A percentile compares a stretch with the other conserved stretches of the same genome.
Conservation (phyloP, 352 stramenopile species). For the Pythium plurisporium region DNA sequence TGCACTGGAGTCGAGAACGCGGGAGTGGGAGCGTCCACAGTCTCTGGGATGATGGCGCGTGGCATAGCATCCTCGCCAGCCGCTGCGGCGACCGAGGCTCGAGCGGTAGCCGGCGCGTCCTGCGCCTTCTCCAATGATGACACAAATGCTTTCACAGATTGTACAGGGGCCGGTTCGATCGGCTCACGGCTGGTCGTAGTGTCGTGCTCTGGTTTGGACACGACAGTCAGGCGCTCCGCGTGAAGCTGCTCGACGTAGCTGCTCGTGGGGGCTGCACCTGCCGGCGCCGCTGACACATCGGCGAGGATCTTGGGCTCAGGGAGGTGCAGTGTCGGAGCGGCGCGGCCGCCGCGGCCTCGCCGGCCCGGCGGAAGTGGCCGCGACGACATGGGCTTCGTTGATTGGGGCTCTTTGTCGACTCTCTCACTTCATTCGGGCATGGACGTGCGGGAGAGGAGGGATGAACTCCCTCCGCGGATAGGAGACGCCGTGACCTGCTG, state of each 20-base stretch:
- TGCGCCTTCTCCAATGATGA: conserved; percentile 9
- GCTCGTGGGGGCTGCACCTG: neutral
- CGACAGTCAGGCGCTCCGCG: neutral
- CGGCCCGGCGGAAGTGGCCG: conserved; percentile 29
- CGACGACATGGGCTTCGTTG: conserved; percentile 33
- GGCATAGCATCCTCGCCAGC: neutral
- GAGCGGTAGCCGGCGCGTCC: neutral
- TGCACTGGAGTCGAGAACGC: neutral
- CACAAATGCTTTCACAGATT: conserved; percentile 20
- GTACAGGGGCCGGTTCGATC: conserved; percentile 5
- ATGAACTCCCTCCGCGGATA: neutral
- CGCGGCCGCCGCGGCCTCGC: conserved; percentile 16
- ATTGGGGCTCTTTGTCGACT: neutral
- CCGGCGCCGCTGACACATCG: neutral
- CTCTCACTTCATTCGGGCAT: neutral
- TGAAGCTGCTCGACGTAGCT: conserved; percentile 14
- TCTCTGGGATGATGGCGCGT: too few species aligned
- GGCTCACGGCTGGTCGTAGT: conserved; percentile 1
- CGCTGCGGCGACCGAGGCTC: neutral
- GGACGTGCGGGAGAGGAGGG: neutral
- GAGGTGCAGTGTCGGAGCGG: conserved; percentile 22
- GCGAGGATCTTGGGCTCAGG: conserved; percentile 24
- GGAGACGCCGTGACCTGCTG: conserved; percentile 3
- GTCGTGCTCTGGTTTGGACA: conserved; percentile 13
- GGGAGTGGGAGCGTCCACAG: neutral